Percentiles rank a stretch among this genome's conserved stretches.
These are phyloP conservation scores for Ceratocystis eucalypticola DNA, from an alignment of 2,329 filamentous ascomycete species.

Conservation along the genomic window DNA sequence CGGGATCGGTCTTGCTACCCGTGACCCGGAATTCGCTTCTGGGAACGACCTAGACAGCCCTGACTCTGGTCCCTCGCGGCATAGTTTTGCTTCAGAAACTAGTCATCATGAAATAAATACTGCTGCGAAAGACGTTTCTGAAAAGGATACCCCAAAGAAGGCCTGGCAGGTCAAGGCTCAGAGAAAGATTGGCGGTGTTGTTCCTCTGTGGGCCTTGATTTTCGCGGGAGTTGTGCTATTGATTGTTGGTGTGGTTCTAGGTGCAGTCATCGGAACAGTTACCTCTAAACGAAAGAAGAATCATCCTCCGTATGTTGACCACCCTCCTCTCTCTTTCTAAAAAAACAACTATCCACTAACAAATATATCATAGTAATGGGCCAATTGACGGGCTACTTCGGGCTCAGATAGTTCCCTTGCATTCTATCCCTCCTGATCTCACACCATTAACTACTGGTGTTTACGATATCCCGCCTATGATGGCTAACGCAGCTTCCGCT, in stretches of 20 bases:
- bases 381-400: not conserved
- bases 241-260: constrained; percentile 42
- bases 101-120: constrained; percentile 44
- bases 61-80: constrained; percentile 37
- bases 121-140: constrained; percentile 30
- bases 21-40: constrained; percentile 49
- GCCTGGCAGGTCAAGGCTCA: constrained; percentile 40
- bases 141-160: constrained; percentile 34
- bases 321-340: no score
- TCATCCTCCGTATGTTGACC: constrained; percentile 9
- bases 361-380: not conserved
- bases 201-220: constrained; percentile 49
- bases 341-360: not conserved
- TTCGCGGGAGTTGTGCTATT: constrained; percentile 36
- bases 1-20: constrained; percentile 46
- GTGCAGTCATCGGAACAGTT: constrained; percentile 41
- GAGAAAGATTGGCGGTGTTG: constrained; percentile 42
- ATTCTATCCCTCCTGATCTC: constrained; percentile 33
- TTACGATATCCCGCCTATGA: constrained; percentile 42
- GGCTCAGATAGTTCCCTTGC: constrained; percentile 15
- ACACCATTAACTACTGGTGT: constrained; percentile 40
- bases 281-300: constrained; percentile 25
- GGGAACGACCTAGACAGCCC: constrained; percentile 37
- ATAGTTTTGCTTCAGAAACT: constrained; percentile 38
- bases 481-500: constrained; percentile 36